phyloP scores from a whole-genome alignment of 108 stramenopile genomes.

The Skeletonema menzelii region DNA sequence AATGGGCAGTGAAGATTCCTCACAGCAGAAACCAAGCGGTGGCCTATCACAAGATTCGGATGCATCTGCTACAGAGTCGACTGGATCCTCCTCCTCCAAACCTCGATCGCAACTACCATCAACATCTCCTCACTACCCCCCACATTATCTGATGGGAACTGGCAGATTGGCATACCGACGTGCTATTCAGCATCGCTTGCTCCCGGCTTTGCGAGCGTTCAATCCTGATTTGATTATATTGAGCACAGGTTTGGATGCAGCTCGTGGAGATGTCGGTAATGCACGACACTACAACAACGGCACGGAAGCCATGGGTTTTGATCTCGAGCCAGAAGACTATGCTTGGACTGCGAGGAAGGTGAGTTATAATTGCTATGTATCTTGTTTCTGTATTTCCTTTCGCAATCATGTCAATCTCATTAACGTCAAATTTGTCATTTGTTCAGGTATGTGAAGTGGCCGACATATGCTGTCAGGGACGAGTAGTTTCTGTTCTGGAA shows the following conservation, averaged over 20 bases:
- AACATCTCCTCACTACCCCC: constrained; percentile 38
- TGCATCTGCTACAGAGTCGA: constrained; percentile 19
- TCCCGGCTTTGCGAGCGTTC: constrained; percentile 90
- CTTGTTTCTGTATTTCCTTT: not conserved
- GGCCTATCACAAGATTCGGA: constrained; percentile 18
- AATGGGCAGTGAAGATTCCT: constrained; percentile 9
- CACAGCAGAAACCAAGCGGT: constrained; percentile 2
- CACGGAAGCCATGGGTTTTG: constrained; percentile 73
- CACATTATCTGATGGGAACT: constrained; percentile 46
- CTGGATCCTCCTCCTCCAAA: constrained; percentile 24
- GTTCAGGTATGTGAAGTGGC: constrained; percentile 79
- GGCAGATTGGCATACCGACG: constrained; percentile 74
- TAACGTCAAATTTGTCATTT: not conserved
- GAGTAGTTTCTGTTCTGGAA: constrained; percentile 93
- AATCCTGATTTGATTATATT: constrained; percentile 96
- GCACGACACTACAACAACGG: constrained; percentile 73
- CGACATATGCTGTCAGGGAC: constrained; percentile 88
- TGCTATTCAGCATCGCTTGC: constrained; percentile 76
- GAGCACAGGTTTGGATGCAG: constrained; percentile 97
- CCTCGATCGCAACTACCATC: constrained; percentile 21
- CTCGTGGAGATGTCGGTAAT: constrained; percentile 88
- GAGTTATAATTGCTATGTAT: constrained; percentile 10
- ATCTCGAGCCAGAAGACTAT: constrained; percentile 85
- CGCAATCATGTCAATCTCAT: not conserved
- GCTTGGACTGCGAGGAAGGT: constrained; percentile 69